Evolutionary conservation across 257 asterid species (phyloP).

Genomic region (Anisodus acutangulus): DNA sequence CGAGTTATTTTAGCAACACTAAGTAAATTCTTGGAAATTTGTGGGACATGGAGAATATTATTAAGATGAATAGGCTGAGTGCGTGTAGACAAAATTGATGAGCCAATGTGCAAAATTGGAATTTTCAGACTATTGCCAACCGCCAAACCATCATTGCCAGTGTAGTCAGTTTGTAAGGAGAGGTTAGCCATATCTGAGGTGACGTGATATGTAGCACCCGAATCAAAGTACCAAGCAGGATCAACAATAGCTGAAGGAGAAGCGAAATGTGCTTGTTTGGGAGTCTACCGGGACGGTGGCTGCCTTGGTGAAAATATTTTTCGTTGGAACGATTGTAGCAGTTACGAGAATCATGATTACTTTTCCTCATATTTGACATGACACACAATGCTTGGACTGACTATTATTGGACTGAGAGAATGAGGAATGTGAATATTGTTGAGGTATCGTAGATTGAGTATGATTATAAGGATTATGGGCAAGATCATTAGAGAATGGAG

Average conservation of each 20-base stretch:
- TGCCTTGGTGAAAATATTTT: neutral
- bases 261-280: neutral
- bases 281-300: neutral
- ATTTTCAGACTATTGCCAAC: neutral
- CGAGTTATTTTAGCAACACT: conserved; percentile 2
- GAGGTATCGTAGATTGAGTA: neutral
- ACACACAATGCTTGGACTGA: neutral
- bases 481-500: neutral
- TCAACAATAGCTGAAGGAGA: neutral
- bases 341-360: neutral
- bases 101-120: neutral
- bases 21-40: neutral
- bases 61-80: neutral
- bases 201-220: too few species aligned
- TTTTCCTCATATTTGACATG: too few species aligned
- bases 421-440: neutral
- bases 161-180: neutral
- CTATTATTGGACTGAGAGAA: neutral
- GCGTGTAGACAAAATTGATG: neutral
- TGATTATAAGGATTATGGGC: neutral
- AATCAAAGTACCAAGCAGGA: neutral
- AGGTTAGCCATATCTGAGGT: neutral
- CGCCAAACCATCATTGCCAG: neutral
- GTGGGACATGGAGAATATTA: neutral
- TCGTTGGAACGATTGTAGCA: neutral